phyloP scores from a whole-genome alignment of 345 rosid species.

The Hibiscus syriacus region DNA sequence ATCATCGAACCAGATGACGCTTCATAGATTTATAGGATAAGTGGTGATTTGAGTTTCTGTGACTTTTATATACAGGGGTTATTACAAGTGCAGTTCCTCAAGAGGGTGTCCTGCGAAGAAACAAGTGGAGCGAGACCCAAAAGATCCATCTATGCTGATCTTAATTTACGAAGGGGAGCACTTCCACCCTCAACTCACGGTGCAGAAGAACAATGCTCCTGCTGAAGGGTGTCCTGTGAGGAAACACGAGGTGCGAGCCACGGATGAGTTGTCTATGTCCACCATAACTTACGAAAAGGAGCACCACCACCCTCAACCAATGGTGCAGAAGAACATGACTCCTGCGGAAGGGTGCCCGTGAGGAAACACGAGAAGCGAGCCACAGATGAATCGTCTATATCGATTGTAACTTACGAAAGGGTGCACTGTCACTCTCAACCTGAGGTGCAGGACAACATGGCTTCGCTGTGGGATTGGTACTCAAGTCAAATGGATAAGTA shows the following conservation, averaged over 20 bases:
- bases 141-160: slow-evolving; percentile 78
- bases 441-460: too few species aligned
- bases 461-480: slow-evolving; percentile 40
- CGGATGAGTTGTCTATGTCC: too few species aligned
- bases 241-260: too few species aligned
- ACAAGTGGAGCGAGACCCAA: slow-evolving; percentile 87
- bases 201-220: slow-evolving; percentile 41
- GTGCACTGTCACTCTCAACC: too few species aligned
- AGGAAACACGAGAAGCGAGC: too few species aligned
- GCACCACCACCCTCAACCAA: too few species aligned
- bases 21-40: not conserved
- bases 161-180: slow-evolving; percentile 95
- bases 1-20: not conserved
- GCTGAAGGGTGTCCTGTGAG: too few species aligned
- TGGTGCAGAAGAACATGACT: too few species aligned
- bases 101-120: slow-evolving; percentile 95
- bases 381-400: too few species aligned
- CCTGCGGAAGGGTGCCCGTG: too few species aligned
- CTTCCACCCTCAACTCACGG: slow-evolving; percentile 45
- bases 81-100: slow-evolving; percentile 80
- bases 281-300: too few species aligned
- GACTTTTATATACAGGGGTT: slow-evolving; percentile 40
- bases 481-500: slow-evolving; percentile 31
- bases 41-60: not conserved
- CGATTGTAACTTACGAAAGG: too few species aligned